Evolutionary conservation across 73 alveolate genomes (phyloP).

Genomic region (Stentor roeselii): DNA sequence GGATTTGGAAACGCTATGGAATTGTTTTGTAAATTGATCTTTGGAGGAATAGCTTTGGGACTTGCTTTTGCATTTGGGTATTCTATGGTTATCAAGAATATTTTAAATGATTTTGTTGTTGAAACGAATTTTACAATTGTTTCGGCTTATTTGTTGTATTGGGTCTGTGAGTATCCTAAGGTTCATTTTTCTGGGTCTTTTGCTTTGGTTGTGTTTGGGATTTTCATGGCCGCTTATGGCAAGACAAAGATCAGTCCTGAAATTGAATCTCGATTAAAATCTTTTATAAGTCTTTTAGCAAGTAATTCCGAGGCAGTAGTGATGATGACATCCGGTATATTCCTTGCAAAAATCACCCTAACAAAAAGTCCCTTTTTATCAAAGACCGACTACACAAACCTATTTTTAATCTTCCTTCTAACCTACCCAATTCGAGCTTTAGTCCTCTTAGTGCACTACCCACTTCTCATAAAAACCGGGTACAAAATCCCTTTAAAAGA

Average conservation of each 20-base stretch:
- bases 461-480: neutral
- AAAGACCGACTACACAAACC: neutral
- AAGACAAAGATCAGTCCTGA: neutral
- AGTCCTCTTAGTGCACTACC: neutral
- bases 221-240: constrained; percentile 17
- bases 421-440: constrained; percentile 4
- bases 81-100: neutral
- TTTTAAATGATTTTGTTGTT: neutral
- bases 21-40: neutral
- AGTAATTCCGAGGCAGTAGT: neutral
- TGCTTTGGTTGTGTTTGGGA: neutral
- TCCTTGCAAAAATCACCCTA: neutral
- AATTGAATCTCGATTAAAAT: neutral
- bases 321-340: neutral
- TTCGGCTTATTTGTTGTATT: neutral
- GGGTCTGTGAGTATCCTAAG: neutral
- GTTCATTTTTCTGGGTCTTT: neutral
- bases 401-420: neutral
- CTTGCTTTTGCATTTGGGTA: neutral
- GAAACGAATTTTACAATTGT: neutral
- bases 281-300: neutral
- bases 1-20: neutral
- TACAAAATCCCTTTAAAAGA: constrained; percentile 9
- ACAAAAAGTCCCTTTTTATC: neutral
- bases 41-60: constrained; percentile 19